These are phyloP conservation scores for Datisca glomerata DNA, from an alignment of 306 rosid species.

Conservation along the genomic window DNA sequence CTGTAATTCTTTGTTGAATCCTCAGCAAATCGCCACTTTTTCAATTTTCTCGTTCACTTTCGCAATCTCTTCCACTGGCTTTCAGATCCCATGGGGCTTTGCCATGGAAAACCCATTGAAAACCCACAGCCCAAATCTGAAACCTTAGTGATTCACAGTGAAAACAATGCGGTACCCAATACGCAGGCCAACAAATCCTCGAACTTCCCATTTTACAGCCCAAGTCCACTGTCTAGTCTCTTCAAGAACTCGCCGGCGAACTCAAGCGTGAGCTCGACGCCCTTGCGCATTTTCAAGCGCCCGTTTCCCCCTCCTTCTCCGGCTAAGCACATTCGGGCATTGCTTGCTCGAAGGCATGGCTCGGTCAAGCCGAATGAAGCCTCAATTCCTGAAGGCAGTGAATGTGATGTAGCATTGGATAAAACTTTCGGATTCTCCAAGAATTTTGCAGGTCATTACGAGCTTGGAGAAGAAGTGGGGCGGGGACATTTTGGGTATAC, in stretches of 20 bases:
- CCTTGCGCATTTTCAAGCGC: constrained; percentile 48
- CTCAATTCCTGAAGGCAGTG: constrained; percentile 71
- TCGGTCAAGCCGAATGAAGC: constrained; percentile 80
- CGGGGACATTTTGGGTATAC: constrained; percentile 90
- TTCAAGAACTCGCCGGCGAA: constrained; percentile 68
- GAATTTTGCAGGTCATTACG: constrained; percentile 40
- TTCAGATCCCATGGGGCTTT: constrained; percentile 54
- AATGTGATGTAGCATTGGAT: constrained; percentile 61
- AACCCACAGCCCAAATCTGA: constrained; percentile 21
- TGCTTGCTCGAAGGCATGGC: constrained; percentile 69
- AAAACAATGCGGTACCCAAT: constrained; percentile 20
- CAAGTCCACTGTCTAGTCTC: constrained; percentile 70
- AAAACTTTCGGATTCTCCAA: constrained; percentile 64
- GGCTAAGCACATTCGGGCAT: constrained; percentile 76
- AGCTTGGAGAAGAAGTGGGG: constrained; percentile 71
- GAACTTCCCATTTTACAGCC: constrained; percentile 73
- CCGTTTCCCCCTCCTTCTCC: constrained; percentile 97
- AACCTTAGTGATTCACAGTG: constrained; percentile 5
- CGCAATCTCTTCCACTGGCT: constrained; percentile 10
- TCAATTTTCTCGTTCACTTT: neutral
- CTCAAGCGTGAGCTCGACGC: constrained; percentile 52
- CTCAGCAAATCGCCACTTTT: neutral
- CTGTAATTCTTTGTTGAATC: neutral
- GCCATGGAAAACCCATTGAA: constrained; percentile 55
- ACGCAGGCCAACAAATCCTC: constrained; percentile 26